Base-by-base conservation (phyloP, 371 early-diverging fungal species). In the Lichtheimia corymbifera region DNA sequence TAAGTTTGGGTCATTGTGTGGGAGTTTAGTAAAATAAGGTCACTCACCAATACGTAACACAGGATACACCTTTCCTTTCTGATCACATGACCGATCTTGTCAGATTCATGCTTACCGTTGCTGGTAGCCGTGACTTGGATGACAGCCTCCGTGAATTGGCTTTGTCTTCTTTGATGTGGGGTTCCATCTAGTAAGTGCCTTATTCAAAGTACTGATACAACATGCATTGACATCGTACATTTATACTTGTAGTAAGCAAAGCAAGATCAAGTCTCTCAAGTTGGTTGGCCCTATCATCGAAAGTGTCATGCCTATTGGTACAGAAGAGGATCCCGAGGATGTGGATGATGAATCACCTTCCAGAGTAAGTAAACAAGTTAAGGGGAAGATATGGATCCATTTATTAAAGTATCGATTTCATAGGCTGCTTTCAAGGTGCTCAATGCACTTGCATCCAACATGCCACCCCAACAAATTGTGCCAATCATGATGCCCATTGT, bases 381-480 rank as follows among this genome's bases (percentile, higher is more conserved):
- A n/a, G 45, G 35, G 53, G 50, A 44, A 53, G 9, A 30, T 3
- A 50, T 4, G 5, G 11, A 41, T 53, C 53, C 27, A 42, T 15
- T 14, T 35, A 28, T 17, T 47, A 7, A 18, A 28, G 17, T 55
- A 25, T 35, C 35, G 1, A 35, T 9, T 11, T 35, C 28, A 35
- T 67, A 77, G 73, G 25, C 84, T 22, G 89, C 89, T 20, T 76
- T 88, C 70, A 85, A 84, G 61, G 83, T 89, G 14, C 76, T 92
- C 55, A 90, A 87, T 59, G 79, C 88, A 30, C 64, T 96, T 41
- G 86, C 93, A 30, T 88, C 88, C 30, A 84, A 88, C 58, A 76
- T 95, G 35, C 90, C 96, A 20, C 93, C 96, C 52, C 85, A 88
- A 59, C 88, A 92, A 58, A 91, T 95, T 17, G 94, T 93, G 75